Percentiles rank a stretch among this genome's conserved stretches.
Evolutionary conservation across 495 filamentous ascomycete genomes (phyloP).

Genomic region (Penicillium robsamsonii): DNA sequence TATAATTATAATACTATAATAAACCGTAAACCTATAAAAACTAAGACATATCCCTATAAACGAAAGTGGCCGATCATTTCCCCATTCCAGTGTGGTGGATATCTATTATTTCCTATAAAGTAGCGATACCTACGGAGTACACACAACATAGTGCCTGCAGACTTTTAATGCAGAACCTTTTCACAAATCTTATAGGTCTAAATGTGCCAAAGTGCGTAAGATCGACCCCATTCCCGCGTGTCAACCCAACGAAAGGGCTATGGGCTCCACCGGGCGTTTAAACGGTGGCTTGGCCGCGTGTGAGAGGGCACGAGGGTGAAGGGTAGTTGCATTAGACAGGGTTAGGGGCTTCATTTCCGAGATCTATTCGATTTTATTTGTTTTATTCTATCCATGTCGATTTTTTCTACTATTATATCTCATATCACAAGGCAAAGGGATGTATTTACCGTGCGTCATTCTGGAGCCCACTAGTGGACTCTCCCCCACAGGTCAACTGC

Average conservation of each 20-base stretch:
- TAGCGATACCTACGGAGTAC: too few relatives aligned
- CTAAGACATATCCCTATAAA: neutral
- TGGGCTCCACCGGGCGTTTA: slow-evolving; percentile 27
- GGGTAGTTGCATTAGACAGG: slow-evolving; percentile 13
- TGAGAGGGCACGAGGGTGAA: slow-evolving; percentile 19
- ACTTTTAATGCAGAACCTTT: neutral
- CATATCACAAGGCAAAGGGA: neutral
- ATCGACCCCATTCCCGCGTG: slow-evolving; percentile 28
- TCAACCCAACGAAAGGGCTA: slow-evolving; percentile 17
- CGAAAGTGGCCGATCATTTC: neutral
- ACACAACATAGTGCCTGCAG: neutral
- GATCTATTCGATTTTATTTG: too few relatives aligned
- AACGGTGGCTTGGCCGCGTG: slow-evolving; percentile 19
- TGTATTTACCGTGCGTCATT: slow-evolving; percentile 5
- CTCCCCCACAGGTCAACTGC: slow-evolving; percentile 10
- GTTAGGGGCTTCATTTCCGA: neutral
- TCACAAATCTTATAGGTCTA: neutral
- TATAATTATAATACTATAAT: neutral
- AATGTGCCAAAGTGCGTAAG: slow-evolving; percentile 13
- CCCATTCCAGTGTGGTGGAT: neutral
- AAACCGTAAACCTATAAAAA: neutral
- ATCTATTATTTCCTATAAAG: neutral
- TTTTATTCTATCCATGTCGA: too few relatives aligned
- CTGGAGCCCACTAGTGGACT: neutral
- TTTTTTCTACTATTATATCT: too few relatives aligned